Evolutionary conservation across 192 early-diverging fungal genomes (phyloP).

Genomic region (Radiomyces spectabilis): DNA sequence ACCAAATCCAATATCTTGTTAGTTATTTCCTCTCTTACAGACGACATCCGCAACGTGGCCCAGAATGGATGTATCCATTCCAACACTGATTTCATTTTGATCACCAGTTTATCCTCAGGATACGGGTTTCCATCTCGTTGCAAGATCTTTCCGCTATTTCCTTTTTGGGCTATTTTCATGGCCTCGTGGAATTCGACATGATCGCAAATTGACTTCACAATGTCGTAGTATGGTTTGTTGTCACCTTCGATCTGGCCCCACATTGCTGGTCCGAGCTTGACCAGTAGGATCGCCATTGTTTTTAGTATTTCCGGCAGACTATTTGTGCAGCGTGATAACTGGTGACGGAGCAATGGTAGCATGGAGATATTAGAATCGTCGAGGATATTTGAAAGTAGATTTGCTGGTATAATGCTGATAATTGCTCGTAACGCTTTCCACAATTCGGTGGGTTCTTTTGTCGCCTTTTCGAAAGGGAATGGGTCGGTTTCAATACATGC

Average conservation of each 20-base stretch:
- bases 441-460: slow-evolving; percentile 3
- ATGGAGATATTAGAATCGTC: neutral
- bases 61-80: slow-evolving; percentile 18
- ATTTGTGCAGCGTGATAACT: neutral
- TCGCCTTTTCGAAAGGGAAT: too few relatives aligned
- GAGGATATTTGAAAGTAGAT: neutral
- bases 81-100: slow-evolving; percentile 13
- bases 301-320: slow-evolving; percentile 8
- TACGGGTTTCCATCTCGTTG: slow-evolving; percentile 13
- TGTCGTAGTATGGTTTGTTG: neutral
- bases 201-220: slow-evolving; percentile 8
- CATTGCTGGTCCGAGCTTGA: slow-evolving; percentile 8
- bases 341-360: neutral
- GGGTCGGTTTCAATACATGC: too few relatives aligned
- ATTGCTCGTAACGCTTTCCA: slow-evolving; percentile 17
- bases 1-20: slow-evolving; percentile 8
- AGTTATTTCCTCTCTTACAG: slow-evolving; percentile 8
- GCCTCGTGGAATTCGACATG: slow-evolving; percentile 7
- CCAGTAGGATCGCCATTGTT: slow-evolving; percentile 2
- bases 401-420: neutral
- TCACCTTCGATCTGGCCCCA: neutral
- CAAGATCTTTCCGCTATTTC: slow-evolving; percentile 7
- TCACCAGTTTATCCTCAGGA: slow-evolving; percentile 9
- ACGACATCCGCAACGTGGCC: slow-evolving; percentile 1
- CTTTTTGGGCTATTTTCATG: slow-evolving; percentile 16